Percentiles rank a stretch among this genome's conserved stretches.
These are phyloP conservation scores for Potentilla sterilis DNA, from an alignment of 306 rosid genomes.

Conservation along the genomic window DNA sequence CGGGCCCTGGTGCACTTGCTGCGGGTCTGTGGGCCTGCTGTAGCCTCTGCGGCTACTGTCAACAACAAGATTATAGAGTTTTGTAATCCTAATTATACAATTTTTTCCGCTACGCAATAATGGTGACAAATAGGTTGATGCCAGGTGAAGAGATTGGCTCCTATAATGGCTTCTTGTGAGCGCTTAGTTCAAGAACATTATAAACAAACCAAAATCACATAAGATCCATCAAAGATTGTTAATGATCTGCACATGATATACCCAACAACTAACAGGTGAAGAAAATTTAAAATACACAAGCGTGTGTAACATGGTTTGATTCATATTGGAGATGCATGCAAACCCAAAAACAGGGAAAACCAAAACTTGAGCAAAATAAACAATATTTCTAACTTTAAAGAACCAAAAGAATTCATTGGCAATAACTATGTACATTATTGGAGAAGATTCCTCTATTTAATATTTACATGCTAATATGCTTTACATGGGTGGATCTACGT, in stretches of 20 bases:
- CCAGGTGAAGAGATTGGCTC: constrained; percentile 3
- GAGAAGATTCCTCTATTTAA: background rate
- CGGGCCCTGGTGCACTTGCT: no score
- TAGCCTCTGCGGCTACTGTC: no score
- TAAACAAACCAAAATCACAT: constrained; percentile 13
- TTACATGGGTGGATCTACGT: background rate
- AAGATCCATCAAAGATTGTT: background rate
- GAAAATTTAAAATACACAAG: background rate
- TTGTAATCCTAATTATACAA: background rate
- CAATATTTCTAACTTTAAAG: background rate
- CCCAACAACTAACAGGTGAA: background rate
- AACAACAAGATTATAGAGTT: background rate
- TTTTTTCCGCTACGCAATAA: background rate
- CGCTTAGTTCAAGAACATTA: background rate
- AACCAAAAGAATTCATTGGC: background rate
- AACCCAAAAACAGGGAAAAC: background rate
- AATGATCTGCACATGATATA: constrained; percentile 7
- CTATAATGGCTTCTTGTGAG: background rate
- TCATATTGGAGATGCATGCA: background rate
- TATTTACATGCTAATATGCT: background rate
- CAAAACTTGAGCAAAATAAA: background rate
- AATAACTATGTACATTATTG: background rate
- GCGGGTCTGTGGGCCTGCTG: no score
- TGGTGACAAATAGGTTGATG: background rate
- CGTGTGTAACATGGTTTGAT: background rate